Conservation (phyloP, 352 stramenopile species). For the Globisporangium irregulare region DNA sequence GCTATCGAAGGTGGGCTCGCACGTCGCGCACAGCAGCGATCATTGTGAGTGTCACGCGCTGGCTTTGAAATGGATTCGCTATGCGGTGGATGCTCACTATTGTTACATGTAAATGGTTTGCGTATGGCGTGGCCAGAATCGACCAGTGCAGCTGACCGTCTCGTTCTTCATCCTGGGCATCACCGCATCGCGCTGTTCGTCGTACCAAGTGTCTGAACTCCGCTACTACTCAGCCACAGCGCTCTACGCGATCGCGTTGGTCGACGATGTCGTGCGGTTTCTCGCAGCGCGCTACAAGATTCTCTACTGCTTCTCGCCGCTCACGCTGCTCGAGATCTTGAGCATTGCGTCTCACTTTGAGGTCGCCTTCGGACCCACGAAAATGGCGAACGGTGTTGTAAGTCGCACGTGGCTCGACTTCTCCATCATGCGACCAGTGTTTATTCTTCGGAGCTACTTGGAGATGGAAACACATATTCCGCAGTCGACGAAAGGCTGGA, state of each 20-base stretch:
- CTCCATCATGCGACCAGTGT: slow-evolving; percentile 79
- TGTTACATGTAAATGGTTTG: neutral
- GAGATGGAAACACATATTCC: slow-evolving; percentile 83
- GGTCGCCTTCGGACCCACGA: slow-evolving; percentile 71
- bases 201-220: slow-evolving; percentile 63
- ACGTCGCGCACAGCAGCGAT: slow-evolving; percentile 70
- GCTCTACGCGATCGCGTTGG: slow-evolving; percentile 58
- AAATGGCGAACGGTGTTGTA: slow-evolving; percentile 45
- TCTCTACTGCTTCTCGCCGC: slow-evolving; percentile 67
- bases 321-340: slow-evolving; percentile 73
- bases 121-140: slow-evolving; percentile 40
- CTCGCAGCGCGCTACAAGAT: slow-evolving; percentile 79
- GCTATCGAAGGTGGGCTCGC: slow-evolving; percentile 65
- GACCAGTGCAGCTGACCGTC: slow-evolving; percentile 70
- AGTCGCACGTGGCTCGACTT: slow-evolving; percentile 84
- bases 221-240: slow-evolving; percentile 65
- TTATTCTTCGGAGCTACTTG: slow-evolving; percentile 78
- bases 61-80: neutral
- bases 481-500: slow-evolving; percentile 67
- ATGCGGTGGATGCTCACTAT: neutral
- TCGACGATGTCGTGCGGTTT: slow-evolving; percentile 76
- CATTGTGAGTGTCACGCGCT: slow-evolving; percentile 37
- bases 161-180: slow-evolving; percentile 70
- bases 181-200: slow-evolving; percentile 67
- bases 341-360: slow-evolving; percentile 72